Evolutionary conservation across 2,329 filamentous ascomycete species (phyloP), one percentile per base, ranked within the genome.

Genomic region (Rutstroemia sp.): DNA sequence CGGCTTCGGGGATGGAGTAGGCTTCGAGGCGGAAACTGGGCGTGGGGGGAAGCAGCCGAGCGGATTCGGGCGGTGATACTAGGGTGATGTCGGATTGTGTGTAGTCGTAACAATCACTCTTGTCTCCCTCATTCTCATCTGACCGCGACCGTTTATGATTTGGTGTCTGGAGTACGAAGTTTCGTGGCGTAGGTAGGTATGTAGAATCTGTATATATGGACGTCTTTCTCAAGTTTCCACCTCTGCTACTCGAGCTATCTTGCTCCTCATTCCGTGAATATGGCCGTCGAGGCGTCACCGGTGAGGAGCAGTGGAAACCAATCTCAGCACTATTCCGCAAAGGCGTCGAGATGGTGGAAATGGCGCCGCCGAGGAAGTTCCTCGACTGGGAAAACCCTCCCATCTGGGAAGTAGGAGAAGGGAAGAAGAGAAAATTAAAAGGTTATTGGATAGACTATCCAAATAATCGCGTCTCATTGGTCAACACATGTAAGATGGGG

Each of bases 1-100:
- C 66, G 61, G 39, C 6, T 44, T 12, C 25, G 2, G 27, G 5
- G 14, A 25, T 48, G 4, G 17, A 25, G 7, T 30, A 30, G 10
- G 46, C 7, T 14, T 17, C 16, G 5, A 17, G 17, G 19, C 19
- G 7, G 16, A 48, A 48, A 12, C 27, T 19, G 17, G 46, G 16
- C 10, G 46, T 48, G 10, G 5, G 25, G 5, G 46, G 25, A 48
- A 14, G 16, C 17, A 48, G 30, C 3, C 8, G 3, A 30, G 46
- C 27, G 2, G 25, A 48, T 34, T 48, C n/a, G 8, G n/a, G 25
- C 7, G 46, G 27, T 48, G 46, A 48, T 48, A 37, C 46, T 19
- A 48, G 34, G 8, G 25, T 34, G 27, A 12, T 48, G 19, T 17
- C 19, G 27, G 46, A 48, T 17, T 34, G 34, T 34, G 27, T 30